Conservation (phyloP, 371 early-diverging fungal genomes). For the Mucor irregularis region DNA sequence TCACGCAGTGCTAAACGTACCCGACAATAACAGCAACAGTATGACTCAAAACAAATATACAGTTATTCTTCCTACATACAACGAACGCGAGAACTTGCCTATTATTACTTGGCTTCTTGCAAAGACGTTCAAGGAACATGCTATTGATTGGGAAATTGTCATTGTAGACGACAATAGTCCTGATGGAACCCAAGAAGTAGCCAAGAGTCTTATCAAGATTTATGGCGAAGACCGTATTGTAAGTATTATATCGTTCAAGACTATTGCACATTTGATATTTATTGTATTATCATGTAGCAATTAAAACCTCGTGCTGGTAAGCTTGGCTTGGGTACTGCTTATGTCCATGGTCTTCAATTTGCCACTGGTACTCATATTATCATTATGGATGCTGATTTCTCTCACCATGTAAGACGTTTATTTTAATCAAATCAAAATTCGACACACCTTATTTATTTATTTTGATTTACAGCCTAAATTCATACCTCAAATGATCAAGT, state of each 20-base stretch:
- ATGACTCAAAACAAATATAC: conserved; percentile 72
- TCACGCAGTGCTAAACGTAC: conserved; percentile 47
- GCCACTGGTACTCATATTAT: conserved; percentile 95
- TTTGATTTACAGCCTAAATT: conserved; percentile 82
- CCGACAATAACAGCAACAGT: conserved; percentile 19
- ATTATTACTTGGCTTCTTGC: conserved; percentile 92
- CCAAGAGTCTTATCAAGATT: conserved; percentile 79
- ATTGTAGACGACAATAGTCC: conserved; percentile 98
- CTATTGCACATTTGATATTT: not conserved
- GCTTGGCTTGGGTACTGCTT: conserved; percentile 95
- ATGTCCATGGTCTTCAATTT: conserved; percentile 93
- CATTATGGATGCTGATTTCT: conserved; percentile 99
- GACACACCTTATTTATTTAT: not conserved
- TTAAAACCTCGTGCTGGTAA: conserved; percentile 94
- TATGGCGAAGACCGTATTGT: conserved; percentile 92
- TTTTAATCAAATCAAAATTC: not conserved
- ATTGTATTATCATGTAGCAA: conserved; percentile 45
- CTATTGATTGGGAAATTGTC: conserved; percentile 94
- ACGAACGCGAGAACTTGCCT: conserved; percentile 97
- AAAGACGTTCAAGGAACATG: conserved; percentile 81
- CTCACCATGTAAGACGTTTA: conserved; percentile 80
- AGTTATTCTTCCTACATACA: conserved; percentile 98
- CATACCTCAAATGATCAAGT: conserved; percentile 92
- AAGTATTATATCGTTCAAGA: conserved; percentile 20
- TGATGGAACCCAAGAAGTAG: conserved; percentile 97